These are phyloP conservation scores for Chaetomium tenue DNA, from an alignment of 495 filamentous ascomycete species.

Conservation along the genomic window DNA sequence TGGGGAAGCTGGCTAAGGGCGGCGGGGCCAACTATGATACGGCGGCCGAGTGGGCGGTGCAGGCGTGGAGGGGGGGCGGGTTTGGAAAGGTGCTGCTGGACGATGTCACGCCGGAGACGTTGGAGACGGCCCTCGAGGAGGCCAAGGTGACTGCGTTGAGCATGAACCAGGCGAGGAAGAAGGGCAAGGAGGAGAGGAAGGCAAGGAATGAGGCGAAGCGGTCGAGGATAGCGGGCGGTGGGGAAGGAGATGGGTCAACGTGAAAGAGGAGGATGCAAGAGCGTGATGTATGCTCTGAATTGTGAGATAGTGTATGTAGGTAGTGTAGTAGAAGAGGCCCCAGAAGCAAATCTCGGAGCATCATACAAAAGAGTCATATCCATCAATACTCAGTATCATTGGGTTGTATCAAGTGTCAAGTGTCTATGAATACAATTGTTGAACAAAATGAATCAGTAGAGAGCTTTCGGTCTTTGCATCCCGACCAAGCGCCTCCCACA, in stretches of 20 bases:
- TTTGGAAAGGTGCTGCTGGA: slow-evolving; percentile 80
- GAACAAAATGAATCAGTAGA: neutral
- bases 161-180: slow-evolving; percentile 47
- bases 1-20: slow-evolving; percentile 74
- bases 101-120: slow-evolving; percentile 61
- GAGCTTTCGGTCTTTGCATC: neutral
- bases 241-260: neutral
- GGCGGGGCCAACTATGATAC: slow-evolving; percentile 68
- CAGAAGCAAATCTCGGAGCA: no score
- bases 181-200: slow-evolving; percentile 44
- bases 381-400: slow-evolving; percentile 11
- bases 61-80: slow-evolving; percentile 75
- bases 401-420: neutral
- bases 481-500: slow-evolving; percentile 16
- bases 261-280: no score
- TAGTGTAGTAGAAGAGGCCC: neutral
- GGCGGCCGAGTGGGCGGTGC: slow-evolving; percentile 78
- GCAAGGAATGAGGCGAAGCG: slow-evolving; percentile 36
- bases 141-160: slow-evolving; percentile 40
- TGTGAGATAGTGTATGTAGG: no score
- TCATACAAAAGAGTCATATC: neutral
- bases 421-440: slow-evolving; percentile 5
- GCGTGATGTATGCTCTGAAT: no score
- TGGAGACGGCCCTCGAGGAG: slow-evolving; percentile 42
- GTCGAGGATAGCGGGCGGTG: slow-evolving; percentile 8